Percentiles rank a stretch among this genome's conserved stretches.
Conservation (phyloP, 2,329 filamentous ascomycete genomes). For the Aspergillus fumigatiaffinis region DNA sequence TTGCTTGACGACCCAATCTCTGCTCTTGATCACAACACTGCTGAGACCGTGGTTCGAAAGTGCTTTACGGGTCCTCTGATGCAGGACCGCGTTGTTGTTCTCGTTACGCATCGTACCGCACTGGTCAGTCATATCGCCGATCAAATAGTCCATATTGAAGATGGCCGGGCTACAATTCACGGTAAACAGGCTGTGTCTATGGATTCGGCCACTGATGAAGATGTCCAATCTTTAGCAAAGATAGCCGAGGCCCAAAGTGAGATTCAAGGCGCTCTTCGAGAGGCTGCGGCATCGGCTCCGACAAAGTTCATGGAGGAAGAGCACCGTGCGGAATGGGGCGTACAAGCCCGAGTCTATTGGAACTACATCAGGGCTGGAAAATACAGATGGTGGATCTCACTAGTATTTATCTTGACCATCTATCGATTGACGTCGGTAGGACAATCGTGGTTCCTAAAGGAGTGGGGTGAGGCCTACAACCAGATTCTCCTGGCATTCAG, state of each 20-base stretch:
- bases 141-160: conserved; percentile 66
- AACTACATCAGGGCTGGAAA: conserved; percentile 79
- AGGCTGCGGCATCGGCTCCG: conserved; percentile 53
- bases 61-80: conserved; percentile 55
- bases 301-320: conserved; percentile 80
- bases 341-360: conserved; percentile 74
- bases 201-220: conserved; percentile 35
- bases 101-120: conserved; percentile 65
- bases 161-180: conserved; percentile 55
- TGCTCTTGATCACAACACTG: conserved; percentile 61
- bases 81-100: conserved; percentile 51
- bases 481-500: conserved; percentile 20
- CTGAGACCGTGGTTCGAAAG: conserved; percentile 56
- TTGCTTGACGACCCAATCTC: conserved; percentile 59
- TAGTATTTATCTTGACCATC: conserved; percentile 59
- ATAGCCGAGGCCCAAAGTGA: conserved; percentile 16
- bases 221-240: conserved; percentile 14
- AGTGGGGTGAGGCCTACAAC: conserved; percentile 75
- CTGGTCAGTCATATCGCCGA: conserved; percentile 69
- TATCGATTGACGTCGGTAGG: conserved; percentile 63
- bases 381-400: conserved; percentile 65
- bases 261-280: conserved; percentile 35
- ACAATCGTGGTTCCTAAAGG: conserved; percentile 77
- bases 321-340: conserved; percentile 67
- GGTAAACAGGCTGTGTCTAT: conserved; percentile 46